These are phyloP conservation scores for Adansonia madagascariensis DNA, from an alignment of 441 rosid genomes.

Conservation along the genomic window DNA sequence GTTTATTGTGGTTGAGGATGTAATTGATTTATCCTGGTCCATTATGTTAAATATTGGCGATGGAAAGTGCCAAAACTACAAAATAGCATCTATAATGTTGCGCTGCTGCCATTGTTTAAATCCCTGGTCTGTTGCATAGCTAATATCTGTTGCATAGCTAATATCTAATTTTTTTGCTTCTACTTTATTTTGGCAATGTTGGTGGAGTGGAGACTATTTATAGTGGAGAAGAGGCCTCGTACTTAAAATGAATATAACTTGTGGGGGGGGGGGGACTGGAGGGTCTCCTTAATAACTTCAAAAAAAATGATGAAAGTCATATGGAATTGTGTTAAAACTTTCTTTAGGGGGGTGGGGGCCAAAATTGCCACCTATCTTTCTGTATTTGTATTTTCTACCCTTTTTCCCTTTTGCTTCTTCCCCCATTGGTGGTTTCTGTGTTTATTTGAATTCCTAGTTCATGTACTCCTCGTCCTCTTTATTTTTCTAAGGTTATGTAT, in stretches of 20 bases:
- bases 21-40: too few relatives aligned
- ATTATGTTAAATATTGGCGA: too few relatives aligned
- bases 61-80: too few relatives aligned
- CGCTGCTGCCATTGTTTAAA: too few relatives aligned
- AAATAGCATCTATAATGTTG: too few relatives aligned
- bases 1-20: too few relatives aligned
- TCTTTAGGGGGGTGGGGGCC: neutral
- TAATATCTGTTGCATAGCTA: slow-evolving; percentile 1
- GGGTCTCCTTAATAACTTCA: neutral
- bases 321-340: neutral
- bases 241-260: neutral
- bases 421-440: neutral
- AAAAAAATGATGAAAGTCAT: neutral
- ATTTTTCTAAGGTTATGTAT: slow-evolving; percentile 16
- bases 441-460: slow-evolving; percentile 1
- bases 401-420: neutral
- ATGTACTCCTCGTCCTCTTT: neutral
- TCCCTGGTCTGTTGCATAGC: too few relatives aligned
- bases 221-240: neutral
- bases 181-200: neutral
- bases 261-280: neutral
- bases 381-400: neutral
- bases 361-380: neutral
- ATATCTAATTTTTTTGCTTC: neutral
- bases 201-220: neutral